These are phyloP conservation scores for Xylaria sp. DNA, from an alignment of 2,329 filamentous ascomycete species.

Conservation along the genomic window DNA sequence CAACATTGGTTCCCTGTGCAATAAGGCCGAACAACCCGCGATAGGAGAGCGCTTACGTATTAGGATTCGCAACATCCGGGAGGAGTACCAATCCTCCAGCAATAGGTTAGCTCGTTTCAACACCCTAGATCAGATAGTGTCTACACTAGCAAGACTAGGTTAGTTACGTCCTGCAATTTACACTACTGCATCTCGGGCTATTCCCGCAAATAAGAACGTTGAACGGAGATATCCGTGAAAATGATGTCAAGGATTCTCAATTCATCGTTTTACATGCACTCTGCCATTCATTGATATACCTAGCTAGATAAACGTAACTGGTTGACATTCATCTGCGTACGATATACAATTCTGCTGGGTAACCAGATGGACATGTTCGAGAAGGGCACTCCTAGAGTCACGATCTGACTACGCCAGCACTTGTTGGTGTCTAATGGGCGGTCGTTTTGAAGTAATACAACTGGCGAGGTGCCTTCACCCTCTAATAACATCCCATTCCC, in stretches of 20 bases:
- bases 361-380: too few relatives aligned
- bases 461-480: neutral
- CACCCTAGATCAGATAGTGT: neutral
- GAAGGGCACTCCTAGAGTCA: too few relatives aligned
- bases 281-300: too few relatives aligned
- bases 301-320: too few relatives aligned
- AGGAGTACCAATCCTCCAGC: neutral
- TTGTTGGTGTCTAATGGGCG: too few relatives aligned
- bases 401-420: too few relatives aligned
- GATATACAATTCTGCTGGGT: too few relatives aligned
- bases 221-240: neutral
- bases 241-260: too few relatives aligned
- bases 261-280: too few relatives aligned
- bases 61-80: neutral
- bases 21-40: neutral
- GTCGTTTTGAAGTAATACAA: neutral
- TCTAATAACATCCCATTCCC: neutral
- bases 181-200: neutral
- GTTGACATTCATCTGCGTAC: too few relatives aligned
- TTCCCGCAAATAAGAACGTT: neutral
- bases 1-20: neutral
- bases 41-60: neutral
- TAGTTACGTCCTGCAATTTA: neutral
- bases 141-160: neutral
- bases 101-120: neutral